Conservation (phyloP, 371 early-diverging fungal genomes). For the Actinomortierella wolfii region DNA sequence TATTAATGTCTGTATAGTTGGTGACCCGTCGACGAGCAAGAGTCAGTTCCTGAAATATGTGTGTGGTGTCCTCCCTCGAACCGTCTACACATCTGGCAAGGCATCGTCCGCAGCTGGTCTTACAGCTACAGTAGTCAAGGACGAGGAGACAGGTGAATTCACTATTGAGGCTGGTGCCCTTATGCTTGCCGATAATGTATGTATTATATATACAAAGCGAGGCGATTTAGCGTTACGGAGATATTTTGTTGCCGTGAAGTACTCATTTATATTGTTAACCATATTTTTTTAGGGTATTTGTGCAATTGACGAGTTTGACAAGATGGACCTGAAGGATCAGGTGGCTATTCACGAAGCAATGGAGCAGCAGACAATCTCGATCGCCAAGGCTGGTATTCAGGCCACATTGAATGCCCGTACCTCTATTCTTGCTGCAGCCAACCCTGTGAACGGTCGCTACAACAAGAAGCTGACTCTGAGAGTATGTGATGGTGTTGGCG, state of each 20-base stretch:
- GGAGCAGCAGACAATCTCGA: slow-evolving; percentile 99
- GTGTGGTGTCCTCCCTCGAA: slow-evolving; percentile 86
- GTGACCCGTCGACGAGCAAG: slow-evolving; percentile 99
- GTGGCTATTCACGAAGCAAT: slow-evolving; percentile 99
- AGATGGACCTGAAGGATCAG: slow-evolving; percentile 98
- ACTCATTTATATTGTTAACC: not conserved
- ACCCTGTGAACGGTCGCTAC: slow-evolving; percentile 98
- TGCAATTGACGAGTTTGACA: slow-evolving; percentile 99
- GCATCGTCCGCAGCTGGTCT: slow-evolving; percentile 99
- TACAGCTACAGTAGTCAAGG: slow-evolving; percentile 98
- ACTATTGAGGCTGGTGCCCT: slow-evolving; percentile 99
- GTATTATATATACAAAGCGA: slow-evolving; percentile 3
- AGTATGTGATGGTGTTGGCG: slow-evolving; percentile 48
- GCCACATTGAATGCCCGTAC: slow-evolving; percentile 99
- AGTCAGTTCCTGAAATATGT: slow-evolving; percentile 98
- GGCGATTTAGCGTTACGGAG: not conserved
- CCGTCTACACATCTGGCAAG: slow-evolving; percentile 98
- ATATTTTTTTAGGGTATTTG: slow-evolving; percentile 85
- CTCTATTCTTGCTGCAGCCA: slow-evolving; percentile 98
- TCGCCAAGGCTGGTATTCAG: slow-evolving; percentile 99
- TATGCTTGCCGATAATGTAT: slow-evolving; percentile 98
- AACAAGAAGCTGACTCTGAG: slow-evolving; percentile 92
- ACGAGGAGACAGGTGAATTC: slow-evolving; percentile 99
- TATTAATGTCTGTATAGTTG: slow-evolving; percentile 98
- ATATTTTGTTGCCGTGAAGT: not conserved